Percentiles rank a stretch among this genome's conserved stretches.
Conservation (phyloP, 768 basidiomycete species). For the Suillus paluster region DNA sequence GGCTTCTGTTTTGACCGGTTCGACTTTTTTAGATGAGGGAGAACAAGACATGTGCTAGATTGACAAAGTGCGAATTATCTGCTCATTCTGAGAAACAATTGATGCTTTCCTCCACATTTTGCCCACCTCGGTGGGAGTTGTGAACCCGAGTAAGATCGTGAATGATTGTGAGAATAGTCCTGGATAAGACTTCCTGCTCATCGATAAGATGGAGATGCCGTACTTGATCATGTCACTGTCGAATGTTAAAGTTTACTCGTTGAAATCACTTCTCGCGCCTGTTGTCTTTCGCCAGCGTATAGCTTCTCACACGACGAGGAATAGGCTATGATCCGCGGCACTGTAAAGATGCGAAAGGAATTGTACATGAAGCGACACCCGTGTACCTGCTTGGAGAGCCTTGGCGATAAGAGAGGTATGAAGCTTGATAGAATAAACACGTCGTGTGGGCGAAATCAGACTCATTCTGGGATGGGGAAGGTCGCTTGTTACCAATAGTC, state of each 20-base stretch:
- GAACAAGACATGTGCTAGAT: too few species aligned
- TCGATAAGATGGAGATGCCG: slow-evolving; percentile 5
- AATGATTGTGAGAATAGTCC: slow-evolving; percentile 1
- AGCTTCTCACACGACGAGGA: background rate
- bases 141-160: background rate
- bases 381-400: too few species aligned
- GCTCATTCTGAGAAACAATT: background rate
- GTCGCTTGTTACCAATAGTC: too few species aligned
- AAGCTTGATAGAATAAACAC: background rate
- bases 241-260: background rate
- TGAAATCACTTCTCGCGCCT: background rate
- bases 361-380: background rate
- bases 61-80: background rate
- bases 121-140: background rate
- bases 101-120: background rate
- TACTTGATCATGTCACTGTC: background rate
- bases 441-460: too few species aligned
- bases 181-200: background rate
- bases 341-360: background rate
- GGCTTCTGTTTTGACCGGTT: too few species aligned
- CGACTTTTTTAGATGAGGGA: too few species aligned
- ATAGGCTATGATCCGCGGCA: background rate
- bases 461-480: too few species aligned
- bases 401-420: background rate
- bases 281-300: background rate